Evolutionary conservation across 306 rosid species (phyloP).

Genomic region (Aeschynomene evenia): DNA sequence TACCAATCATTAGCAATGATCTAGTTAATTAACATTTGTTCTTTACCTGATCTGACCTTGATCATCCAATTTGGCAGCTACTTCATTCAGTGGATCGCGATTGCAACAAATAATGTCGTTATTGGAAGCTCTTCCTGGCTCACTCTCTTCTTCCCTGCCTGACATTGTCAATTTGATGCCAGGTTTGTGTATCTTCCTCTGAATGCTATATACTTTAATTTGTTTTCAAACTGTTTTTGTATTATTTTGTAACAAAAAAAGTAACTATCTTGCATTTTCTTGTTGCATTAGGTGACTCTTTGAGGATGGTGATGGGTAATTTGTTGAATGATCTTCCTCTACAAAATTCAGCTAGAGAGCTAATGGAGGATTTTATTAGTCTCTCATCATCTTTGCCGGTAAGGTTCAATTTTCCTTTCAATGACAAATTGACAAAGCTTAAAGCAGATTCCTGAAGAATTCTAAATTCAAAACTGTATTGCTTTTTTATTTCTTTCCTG

Average conservation of each 20-base stretch:
- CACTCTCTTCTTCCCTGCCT: slow-evolving; percentile 51
- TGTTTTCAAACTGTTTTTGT: no score
- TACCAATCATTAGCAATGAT: background rate
- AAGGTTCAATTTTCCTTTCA: slow-evolving; percentile 42
- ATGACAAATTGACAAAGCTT: slow-evolving; percentile 25
- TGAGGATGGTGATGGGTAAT: slow-evolving; percentile 46
- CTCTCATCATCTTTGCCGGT: slow-evolving; percentile 65
- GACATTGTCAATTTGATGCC: slow-evolving; percentile 48
- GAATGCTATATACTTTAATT: background rate
- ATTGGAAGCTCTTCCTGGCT: slow-evolving; percentile 57
- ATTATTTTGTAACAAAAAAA: background rate
- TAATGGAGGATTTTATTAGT: slow-evolving; percentile 53
- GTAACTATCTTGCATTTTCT: slow-evolving; percentile 25
- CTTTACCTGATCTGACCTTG: slow-evolving; percentile 13
- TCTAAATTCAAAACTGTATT: slow-evolving; percentile 2
- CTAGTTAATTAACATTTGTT: background rate
- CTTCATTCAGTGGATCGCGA: slow-evolving; percentile 69
- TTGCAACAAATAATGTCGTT: slow-evolving; percentile 51
- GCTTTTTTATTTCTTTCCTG: slow-evolving; percentile 2
- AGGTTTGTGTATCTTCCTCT: slow-evolving; percentile 52
- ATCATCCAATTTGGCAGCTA: slow-evolving; percentile 53
- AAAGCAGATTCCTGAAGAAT: slow-evolving; percentile 21
- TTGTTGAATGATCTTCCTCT: slow-evolving; percentile 55
- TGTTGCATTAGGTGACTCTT: slow-evolving; percentile 51
- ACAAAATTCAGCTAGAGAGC: slow-evolving; percentile 49